Evolutionary conservation across 139 green algal genomes (phyloP), one percentile per base, ranked within the genome.

Genomic region (Gonium pectorale): DNA sequence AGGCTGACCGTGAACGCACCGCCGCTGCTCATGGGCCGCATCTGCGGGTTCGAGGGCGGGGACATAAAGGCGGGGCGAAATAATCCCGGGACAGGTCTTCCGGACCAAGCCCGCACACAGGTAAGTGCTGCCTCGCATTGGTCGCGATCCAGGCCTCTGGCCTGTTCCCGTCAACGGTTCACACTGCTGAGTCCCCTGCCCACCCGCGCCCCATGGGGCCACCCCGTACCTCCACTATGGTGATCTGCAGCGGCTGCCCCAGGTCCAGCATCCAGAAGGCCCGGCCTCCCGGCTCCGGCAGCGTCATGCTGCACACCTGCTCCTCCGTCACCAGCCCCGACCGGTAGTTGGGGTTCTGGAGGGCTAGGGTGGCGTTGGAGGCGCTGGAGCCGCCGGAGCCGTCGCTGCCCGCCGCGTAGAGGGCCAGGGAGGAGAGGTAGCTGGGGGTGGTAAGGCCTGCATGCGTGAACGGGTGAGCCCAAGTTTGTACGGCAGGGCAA

Each of bases 211-310:
- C 21, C 54, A 27, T 40, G 62, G 9, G 29, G 7, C 8, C 7
- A 68, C 7, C 62, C 31, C 5, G 29, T 29, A 79, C 70, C 70
- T 79, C 46, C n/a, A 79, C 26, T 31, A 79, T 46, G n/a, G 70
- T 66, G 15, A 79, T 31, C 15, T 79, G 7, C 11, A n/a, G 1
- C 3, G 19, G 11, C 9, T 13, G 1, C 46, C 70, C 70, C 46
- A 79, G 70, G 46, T 79, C 70, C 31, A 79, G 31, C 29, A 66
- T 15, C 70, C 70, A 79, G 44, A 35, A 62, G 7, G 68, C 43
- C 43, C 35, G 43, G 43, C 43, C 24, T 24, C 43, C 68, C 43
- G 68, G 43, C 2, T 41, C 1, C 41, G 68, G 29, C 43, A 41
- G 24, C 43, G 68, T 43, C 6, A 77, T 29, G 15, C 26, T n/a